phyloP scores from a whole-genome alignment of 2,329 filamentous ascomycete species.

The Nemania sp. region DNA sequence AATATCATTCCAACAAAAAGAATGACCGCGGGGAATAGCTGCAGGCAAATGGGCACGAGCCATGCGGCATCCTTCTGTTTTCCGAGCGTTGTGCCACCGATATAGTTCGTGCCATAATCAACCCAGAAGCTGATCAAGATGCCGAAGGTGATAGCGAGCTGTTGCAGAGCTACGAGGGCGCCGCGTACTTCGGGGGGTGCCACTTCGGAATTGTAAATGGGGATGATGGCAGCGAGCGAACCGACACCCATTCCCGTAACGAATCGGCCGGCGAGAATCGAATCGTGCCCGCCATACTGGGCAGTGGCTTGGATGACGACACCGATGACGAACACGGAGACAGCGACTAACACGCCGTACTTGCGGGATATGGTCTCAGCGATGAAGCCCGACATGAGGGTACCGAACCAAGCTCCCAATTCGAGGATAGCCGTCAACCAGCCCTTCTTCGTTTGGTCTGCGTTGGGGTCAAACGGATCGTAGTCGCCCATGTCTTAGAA shows the following conservation, averaged over 20 bases:
- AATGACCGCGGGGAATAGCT: conserved; percentile 67
- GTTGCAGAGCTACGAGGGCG: conserved; percentile 51
- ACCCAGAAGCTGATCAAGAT: conserved; percentile 70
- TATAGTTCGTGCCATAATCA: conserved; percentile 67
- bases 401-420: conserved; percentile 76
- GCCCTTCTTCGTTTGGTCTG: conserved; percentile 58
- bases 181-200: conserved; percentile 48
- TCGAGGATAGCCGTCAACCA: conserved; percentile 71
- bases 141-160: conserved; percentile 60
- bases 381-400: conserved; percentile 70
- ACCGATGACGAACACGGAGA: conserved; percentile 68
- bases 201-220: conserved; percentile 54
- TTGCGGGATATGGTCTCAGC: conserved; percentile 72
- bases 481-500: conserved; percentile 59
- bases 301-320: conserved; percentile 70
- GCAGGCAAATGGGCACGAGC: conserved; percentile 72
- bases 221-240: conserved; percentile 68
- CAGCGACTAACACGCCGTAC: conserved; percentile 68
- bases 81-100: conserved; percentile 53
- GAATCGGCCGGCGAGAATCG: conserved; percentile 72
- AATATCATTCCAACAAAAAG: conserved; percentile 73
- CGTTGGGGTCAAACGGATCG: conserved; percentile 47
- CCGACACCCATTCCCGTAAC: conserved; percentile 74
- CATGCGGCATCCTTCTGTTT: conserved; percentile 69
- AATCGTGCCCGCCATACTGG: conserved; percentile 55